These are phyloP conservation scores for Karstenula rhodostoma DNA, from an alignment of 2,329 filamentous ascomycete species.

Conservation along the genomic window DNA sequence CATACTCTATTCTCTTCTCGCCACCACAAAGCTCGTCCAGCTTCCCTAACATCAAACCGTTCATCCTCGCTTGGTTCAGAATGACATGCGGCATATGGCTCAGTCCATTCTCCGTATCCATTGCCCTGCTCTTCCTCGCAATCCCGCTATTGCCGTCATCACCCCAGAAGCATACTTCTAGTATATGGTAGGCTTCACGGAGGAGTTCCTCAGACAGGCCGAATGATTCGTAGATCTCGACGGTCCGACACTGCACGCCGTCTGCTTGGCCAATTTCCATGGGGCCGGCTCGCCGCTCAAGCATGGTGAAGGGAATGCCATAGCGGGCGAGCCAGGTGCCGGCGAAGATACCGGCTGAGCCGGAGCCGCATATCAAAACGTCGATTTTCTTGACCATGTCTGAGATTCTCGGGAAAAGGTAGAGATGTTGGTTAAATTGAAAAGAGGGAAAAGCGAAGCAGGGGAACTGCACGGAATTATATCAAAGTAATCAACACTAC, in stretches of 20 bases:
- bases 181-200: slow-evolving; percentile 71
- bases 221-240: slow-evolving; percentile 78
- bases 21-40: slow-evolving; percentile 54
- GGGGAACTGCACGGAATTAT: background rate
- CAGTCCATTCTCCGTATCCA: slow-evolving; percentile 67
- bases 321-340: slow-evolving; percentile 68
- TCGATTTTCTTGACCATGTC: slow-evolving; percentile 47
- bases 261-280: slow-evolving; percentile 69
- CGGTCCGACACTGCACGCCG: slow-evolving; percentile 69
- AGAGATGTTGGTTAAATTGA: background rate
- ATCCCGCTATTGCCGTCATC: slow-evolving; percentile 47
- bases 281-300: slow-evolving; percentile 65
- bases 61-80: slow-evolving; percentile 75
- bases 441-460: background rate
- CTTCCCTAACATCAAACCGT: slow-evolving; percentile 64
- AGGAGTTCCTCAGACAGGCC: slow-evolving; percentile 69
- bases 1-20: slow-evolving; percentile 62
- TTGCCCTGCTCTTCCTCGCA: slow-evolving; percentile 50
- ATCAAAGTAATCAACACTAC: background rate
- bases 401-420: no score
- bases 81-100: slow-evolving; percentile 72
- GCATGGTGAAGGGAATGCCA: slow-evolving; percentile 64
- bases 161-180: slow-evolving; percentile 66
- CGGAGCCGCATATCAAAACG: slow-evolving; percentile 68
- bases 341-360: slow-evolving; percentile 69